Conservation (phyloP, 495 filamentous ascomycete species). For the Xylaria cubensis region DNA sequence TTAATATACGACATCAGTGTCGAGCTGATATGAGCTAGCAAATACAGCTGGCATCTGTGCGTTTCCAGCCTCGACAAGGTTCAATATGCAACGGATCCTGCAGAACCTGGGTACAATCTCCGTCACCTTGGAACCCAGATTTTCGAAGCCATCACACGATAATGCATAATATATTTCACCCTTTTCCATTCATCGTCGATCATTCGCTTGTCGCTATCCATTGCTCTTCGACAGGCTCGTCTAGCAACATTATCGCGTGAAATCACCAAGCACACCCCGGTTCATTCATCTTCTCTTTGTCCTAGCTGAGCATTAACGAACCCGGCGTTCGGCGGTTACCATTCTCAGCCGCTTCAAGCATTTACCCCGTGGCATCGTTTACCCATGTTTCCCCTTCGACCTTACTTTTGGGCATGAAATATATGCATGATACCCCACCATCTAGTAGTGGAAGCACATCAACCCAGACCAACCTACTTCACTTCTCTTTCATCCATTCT, state of each 20-base stretch:
- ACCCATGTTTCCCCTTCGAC: constrained; percentile 6
- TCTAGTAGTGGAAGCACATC: constrained; percentile 27
- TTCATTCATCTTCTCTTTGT: constrained; percentile 25
- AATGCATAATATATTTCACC: constrained; percentile 44
- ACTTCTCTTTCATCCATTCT: constrained; percentile 28
- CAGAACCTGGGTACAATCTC: not conserved
- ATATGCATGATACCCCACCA: constrained; percentile 31
- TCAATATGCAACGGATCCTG: not conserved
- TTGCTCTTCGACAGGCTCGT: constrained; percentile 27
- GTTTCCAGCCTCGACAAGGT: not conserved
- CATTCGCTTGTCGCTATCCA: constrained; percentile 32
- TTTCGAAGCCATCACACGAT: constrained; percentile 29
- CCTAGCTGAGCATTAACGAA: constrained; percentile 30
- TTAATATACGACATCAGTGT: not conserved
- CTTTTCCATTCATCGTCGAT: constrained; percentile 33
- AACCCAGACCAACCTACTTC: constrained; percentile 19
- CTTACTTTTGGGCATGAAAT: constrained; percentile 17
- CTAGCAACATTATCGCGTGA: constrained; percentile 24
- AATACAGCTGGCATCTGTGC: not conserved
- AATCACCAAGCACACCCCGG: constrained; percentile 24
- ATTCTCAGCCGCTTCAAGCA: constrained; percentile 28
- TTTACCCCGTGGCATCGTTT: constrained; percentile 32
- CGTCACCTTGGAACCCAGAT: not conserved
- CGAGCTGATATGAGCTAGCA: constrained; percentile 10
- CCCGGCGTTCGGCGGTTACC: constrained; percentile 31